A percentile compares a stretch with the other conserved stretches of the same genome.
phyloP scores from a whole-genome alignment of 2,329 filamentous ascomycete species.

The Neurospora crassa region DNA sequence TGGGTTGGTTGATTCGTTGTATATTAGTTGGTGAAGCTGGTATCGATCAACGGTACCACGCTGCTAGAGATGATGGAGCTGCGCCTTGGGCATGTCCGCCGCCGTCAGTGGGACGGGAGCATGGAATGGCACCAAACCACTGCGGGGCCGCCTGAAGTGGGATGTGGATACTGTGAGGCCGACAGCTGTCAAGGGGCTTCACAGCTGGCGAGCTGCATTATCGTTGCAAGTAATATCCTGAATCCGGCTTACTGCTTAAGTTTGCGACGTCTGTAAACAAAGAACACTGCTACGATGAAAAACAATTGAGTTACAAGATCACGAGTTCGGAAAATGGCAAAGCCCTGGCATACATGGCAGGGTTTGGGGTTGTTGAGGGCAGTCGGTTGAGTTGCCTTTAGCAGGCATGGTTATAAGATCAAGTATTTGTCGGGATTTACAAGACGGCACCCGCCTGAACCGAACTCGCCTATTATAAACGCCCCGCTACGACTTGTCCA shows the following conservation, averaged over 20 bases:
- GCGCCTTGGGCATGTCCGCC: neutral
- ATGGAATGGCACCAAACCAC: neutral
- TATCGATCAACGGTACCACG: neutral
- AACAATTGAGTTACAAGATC: neutral
- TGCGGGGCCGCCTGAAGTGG: neutral
- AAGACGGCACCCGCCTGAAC: neutral
- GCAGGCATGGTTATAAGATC: neutral
- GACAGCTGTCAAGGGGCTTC: neutral
- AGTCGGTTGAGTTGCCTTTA: neutral
- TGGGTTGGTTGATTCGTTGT: neutral
- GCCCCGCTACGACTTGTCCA: slow-evolving; percentile 7
- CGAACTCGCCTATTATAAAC: slow-evolving; percentile 3
- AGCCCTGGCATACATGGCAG: neutral
- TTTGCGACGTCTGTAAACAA: neutral
- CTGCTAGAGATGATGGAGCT: neutral
- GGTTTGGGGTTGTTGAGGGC: neutral
- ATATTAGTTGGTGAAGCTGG: neutral
- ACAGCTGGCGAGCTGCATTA: neutral
- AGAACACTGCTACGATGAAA: neutral
- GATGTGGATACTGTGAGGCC: neutral
- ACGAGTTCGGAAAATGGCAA: neutral
- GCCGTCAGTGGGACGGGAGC: neutral
- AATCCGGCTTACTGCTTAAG: neutral
- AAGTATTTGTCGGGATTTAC: neutral
- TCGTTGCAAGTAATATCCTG: neutral